Percentiles rank a stretch among this genome's conserved stretches.
These are phyloP conservation scores for Amanita fuliginea DNA, from an alignment of 768 basidiomycete genomes.

Conservation along the genomic window DNA sequence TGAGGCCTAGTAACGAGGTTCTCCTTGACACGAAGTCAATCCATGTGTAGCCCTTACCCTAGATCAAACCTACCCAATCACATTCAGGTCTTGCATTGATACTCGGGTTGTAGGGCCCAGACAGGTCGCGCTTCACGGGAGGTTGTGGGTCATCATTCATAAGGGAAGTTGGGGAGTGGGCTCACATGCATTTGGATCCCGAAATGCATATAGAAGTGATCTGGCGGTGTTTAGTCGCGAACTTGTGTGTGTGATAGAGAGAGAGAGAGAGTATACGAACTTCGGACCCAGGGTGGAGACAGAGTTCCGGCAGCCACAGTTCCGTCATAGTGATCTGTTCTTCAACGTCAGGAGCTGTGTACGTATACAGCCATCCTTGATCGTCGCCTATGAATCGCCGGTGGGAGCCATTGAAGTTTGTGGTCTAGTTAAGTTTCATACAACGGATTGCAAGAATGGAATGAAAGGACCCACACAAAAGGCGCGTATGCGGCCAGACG, in stretches of 20 bases:
- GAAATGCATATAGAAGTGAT: conserved; percentile 42
- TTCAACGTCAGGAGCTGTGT: conserved; percentile 9
- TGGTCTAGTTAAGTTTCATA: conserved; percentile 1
- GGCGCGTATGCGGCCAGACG: conserved; percentile 29
- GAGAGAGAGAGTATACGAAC: conserved; percentile 12
- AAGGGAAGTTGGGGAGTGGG: conserved; percentile 5
- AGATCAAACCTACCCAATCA: conserved; percentile 24
- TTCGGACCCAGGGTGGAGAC: conserved; percentile 27
- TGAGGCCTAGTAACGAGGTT: conserved; percentile 25
- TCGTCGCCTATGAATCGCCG: conserved; percentile 40
- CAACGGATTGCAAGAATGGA: neutral
- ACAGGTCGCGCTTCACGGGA: conserved; percentile 36
- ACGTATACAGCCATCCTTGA: conserved; percentile 39
- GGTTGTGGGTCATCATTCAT: conserved; percentile 1
- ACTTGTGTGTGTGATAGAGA: neutral
- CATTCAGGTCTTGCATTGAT: conserved; percentile 31
- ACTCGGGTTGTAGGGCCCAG: conserved; percentile 43
- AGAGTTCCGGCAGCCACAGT: conserved; percentile 31
- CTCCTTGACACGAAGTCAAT: conserved; percentile 15
- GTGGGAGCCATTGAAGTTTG: neutral
- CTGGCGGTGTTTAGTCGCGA: conserved; percentile 15
- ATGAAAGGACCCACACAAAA: conserved; percentile 28
- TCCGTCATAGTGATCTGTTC: conserved; percentile 7
- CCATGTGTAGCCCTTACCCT: neutral
- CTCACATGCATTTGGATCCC: conserved; percentile 39